Evolutionary conservation across 306 rosid genomes (phyloP), one percentile per base, ranked within the genome.

Genomic region (Clitoria ternatea): DNA sequence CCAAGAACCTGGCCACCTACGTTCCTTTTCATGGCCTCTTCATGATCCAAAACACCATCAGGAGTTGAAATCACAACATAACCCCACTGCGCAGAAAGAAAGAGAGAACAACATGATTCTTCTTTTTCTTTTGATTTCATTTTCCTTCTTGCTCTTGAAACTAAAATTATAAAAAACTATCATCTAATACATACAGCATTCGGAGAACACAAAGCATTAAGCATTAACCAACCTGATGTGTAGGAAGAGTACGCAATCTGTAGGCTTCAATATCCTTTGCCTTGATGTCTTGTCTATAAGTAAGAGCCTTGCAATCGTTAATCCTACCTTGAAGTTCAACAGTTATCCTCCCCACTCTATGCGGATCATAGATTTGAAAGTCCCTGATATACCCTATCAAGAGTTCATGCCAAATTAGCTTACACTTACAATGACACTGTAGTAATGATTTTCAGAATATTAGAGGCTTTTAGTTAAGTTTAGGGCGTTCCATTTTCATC

Each of bases 1-100:
- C 92, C 96, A 73, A 87, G 89, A 79, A 90, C 91, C 81, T 90
- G 96, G 59, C 97, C 94, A 7, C 94, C 77, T 5, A 77, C 96
- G 33, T 91, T 89, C 65, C 83, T 79, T 59, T 27, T 80, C 2
- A 86, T 72, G 18, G 96, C 96, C 82, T 87, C 97, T 80, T 94
- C 98, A 50, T 94, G 96, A 83, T 94, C 98, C 91, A 94, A 79
- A 78, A 94, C 81, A 55, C 97, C 97, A 20, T 94, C 96, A 0
- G 98, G 97, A 45, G 98, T 90, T 26, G 98, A 84, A 61, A 94
- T 80, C 80, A 90, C 97, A 66, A 94, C 89, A 84, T 90, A 89
- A 75, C 98, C 98, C 98, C 98, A 94, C 98, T 87, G 96, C 86
- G 85, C 7, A 44, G 15, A 70, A 56, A 53, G 45, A 83, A 59